Conservation (phyloP, 305 asterid genomes). For the Withania somnifera region DNA sequence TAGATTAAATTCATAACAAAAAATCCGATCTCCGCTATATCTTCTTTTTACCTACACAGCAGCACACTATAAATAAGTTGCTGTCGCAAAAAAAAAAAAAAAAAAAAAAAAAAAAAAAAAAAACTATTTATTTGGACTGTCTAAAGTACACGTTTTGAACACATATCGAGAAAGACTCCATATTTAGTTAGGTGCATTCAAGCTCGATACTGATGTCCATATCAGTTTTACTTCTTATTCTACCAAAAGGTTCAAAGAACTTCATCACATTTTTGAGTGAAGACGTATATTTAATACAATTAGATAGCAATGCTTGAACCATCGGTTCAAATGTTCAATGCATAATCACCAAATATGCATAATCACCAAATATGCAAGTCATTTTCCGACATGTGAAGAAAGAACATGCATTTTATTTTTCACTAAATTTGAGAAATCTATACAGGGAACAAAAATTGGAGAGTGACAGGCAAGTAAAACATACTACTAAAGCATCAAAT, state of each 20-base stretch:
- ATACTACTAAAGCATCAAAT: neutral
- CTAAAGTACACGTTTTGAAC: neutral
- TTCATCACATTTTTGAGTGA: neutral
- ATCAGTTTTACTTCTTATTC: neutral
- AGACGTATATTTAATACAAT: neutral
- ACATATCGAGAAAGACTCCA: neutral
- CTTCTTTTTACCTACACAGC: neutral
- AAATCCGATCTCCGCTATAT: neutral
- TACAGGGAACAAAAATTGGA: neutral
- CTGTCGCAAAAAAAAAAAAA: too few relatives aligned
- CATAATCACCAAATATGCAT: neutral
- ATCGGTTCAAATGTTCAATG: neutral
- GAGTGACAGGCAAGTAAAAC: neutral
- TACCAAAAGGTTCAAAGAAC: neutral
- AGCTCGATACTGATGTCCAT: neutral
- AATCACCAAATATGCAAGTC: neutral
- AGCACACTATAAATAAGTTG: neutral
- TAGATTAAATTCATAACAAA: neutral
- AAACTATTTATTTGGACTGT: neutral
- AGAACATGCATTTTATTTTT: neutral
- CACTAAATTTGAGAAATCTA: neutral
- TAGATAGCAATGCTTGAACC: neutral
- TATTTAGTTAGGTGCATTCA: neutral
- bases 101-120: too few relatives aligned
- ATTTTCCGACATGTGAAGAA: neutral